phyloP scores from a whole-genome alignment of 2,329 filamentous ascomycete genomes.

The Colletotrichum destructivum region DNA sequence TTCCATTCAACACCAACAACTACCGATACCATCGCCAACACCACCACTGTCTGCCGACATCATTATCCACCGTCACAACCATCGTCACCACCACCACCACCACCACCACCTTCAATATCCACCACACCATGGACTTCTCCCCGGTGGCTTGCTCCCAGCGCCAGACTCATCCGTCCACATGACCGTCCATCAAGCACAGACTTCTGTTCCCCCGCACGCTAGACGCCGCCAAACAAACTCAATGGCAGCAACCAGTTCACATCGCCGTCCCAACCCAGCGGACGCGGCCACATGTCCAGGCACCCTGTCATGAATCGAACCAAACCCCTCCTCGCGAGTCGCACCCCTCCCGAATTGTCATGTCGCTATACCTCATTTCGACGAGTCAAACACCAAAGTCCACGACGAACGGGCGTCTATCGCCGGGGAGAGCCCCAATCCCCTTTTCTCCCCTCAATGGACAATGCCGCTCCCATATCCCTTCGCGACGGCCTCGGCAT shows the following conservation, averaged over 20 bases:
- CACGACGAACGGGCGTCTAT: background rate
- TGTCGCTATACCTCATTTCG: constrained; percentile 9
- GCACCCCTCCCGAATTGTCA: background rate
- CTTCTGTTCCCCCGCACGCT: constrained; percentile 16
- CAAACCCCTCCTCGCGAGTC: background rate
- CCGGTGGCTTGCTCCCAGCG: constrained; percentile 10
- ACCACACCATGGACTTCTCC: constrained; percentile 25
- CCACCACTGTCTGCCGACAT: background rate
- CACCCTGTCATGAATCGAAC: constrained; percentile 3
- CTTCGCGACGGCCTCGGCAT: background rate
- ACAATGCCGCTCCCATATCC: background rate
- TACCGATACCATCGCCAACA: background rate
- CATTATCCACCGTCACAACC: background rate
- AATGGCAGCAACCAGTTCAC: constrained; percentile 12
- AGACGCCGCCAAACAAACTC: constrained; percentile 16
- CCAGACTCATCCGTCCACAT: constrained; percentile 5
- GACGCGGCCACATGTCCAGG: constrained; percentile 12
- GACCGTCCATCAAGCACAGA: constrained; percentile 10
- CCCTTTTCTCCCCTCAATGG: background rate
- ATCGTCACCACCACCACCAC: background rate
- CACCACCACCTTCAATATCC: no score
- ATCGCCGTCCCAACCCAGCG: constrained; percentile 9
- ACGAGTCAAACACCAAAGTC: constrained; percentile 6
- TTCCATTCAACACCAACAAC: background rate
- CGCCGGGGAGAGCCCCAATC: constrained; percentile 9